Conservation (phyloP, 2,329 filamentous ascomycete species). For the Cucurbitaria berberidis region DNA sequence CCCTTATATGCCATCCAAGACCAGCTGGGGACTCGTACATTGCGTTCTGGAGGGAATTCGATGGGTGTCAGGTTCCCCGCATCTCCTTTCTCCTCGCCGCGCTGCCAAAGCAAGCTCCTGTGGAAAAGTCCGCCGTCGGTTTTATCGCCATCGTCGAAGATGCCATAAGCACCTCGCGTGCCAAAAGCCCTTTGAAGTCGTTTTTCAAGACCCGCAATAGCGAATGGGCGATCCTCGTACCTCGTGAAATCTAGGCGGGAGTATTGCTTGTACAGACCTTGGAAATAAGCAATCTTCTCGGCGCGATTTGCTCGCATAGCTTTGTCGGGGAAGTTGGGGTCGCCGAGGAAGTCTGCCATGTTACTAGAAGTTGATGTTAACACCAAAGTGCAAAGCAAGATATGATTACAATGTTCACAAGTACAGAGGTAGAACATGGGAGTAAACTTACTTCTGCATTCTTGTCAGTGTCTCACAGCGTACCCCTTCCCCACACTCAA, state of each 20-base stretch:
- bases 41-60: not conserved
- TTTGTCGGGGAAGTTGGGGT: constrained; percentile 30
- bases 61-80: constrained; percentile 2
- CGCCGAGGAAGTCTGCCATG: constrained; percentile 33
- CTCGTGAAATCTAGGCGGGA: constrained; percentile 31
- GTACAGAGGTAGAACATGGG: no score
- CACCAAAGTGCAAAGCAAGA: no score
- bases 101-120: not conserved
- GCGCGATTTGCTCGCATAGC: not conserved
- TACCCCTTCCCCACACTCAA: constrained; percentile 29
- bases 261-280: constrained; percentile 37
- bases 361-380: constrained; percentile 11
- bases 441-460: constrained; percentile 16
- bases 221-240: constrained; percentile 36
- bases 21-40: constrained; percentile 9
- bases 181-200: constrained; percentile 29
- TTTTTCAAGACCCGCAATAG: constrained; percentile 43
- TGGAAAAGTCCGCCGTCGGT: not conserved
- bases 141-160: constrained; percentile 34
- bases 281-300: constrained; percentile 25
- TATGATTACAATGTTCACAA: no score
- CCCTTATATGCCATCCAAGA: constrained; percentile 31
- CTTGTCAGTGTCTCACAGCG: constrained; percentile 23
- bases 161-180: constrained; percentile 35
- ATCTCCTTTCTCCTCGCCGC: not conserved